These are phyloP conservation scores for Sphaerulina vaccinii DNA, from an alignment of 2,329 filamentous ascomycete genomes.

Conservation along the genomic window DNA sequence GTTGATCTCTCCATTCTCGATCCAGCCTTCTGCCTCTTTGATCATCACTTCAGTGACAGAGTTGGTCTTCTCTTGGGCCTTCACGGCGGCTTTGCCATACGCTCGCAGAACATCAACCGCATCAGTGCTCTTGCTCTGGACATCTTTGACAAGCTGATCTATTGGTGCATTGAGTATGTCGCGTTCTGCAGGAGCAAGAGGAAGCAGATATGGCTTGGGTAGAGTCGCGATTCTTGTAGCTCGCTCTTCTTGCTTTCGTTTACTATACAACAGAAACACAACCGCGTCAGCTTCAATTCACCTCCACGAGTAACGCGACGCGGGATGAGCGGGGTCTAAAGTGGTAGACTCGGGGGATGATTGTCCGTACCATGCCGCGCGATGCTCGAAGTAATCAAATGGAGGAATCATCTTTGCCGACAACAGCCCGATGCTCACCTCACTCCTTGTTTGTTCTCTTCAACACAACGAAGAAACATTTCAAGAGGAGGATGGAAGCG, in stretches of 20 bases:
- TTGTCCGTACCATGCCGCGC: slow-evolving; percentile 63
- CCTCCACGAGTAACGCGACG: slow-evolving; percentile 7
- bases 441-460: background rate
- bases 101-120: slow-evolving; percentile 75
- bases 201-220: slow-evolving; percentile 61
- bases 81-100: slow-evolving; percentile 82
- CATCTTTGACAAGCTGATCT: slow-evolving; percentile 71
- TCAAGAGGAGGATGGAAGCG: background rate
- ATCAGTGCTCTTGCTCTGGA: slow-evolving; percentile 65
- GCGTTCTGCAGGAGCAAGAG: slow-evolving; percentile 64
- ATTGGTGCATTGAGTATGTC: slow-evolving; percentile 71
- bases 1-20: slow-evolving; percentile 59
- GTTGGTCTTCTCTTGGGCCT: slow-evolving; percentile 83
- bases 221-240: slow-evolving; percentile 67
- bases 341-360: slow-evolving; percentile 7
- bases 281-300: background rate
- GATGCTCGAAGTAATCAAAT: slow-evolving; percentile 69
- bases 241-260: slow-evolving; percentile 77
- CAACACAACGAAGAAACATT: background rate
- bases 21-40: slow-evolving; percentile 72
- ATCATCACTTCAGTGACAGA: slow-evolving; percentile 87
- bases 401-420: slow-evolving; percentile 40
- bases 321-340: slow-evolving; percentile 14
- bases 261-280: slow-evolving; percentile 49
- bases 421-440: background rate